Evolutionary conservation across 345 rosid species (phyloP), one percentile per base, ranked within the genome.

Genomic region (Ceriops tagal): DNA sequence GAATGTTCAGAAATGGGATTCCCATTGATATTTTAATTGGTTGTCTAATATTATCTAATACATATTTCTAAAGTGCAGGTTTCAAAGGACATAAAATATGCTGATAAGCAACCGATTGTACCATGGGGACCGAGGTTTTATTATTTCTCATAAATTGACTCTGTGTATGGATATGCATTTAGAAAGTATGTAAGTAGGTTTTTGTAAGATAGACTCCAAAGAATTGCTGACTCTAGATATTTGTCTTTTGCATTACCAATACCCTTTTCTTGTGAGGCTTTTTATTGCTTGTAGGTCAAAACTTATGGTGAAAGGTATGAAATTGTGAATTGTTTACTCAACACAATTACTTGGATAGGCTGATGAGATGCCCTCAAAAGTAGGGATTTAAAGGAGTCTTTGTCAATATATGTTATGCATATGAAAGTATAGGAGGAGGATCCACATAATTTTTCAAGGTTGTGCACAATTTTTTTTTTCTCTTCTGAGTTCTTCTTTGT

Each of bases 51-150:
- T 64, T 71, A 55, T 18, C 27, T 46, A 43, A 26, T 15, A 58
- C 63, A 58, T 75, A 63, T 64, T 69, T 66, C 4, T 67, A 1
- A 61, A 73, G 53, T 80, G 70, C 84, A 96, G 99, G 99, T 96
- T 67, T 84, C 99, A 8, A 90, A 96, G 87, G 99, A 96, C 76
- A 83, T 92, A 77, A 96, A 87, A 77, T 96, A 85, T 81, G 99
- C 98, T 73, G 99, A 96, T 82, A 96, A 90, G 81, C 92, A 85
- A 87, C 97, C 99, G 3, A 71, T 92, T 67, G 83, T 96, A 65
- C 93, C 99, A 39, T 96, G 99, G 98, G 99, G 97, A 53, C 99
- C 98, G 20, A 96, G 99, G 99, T 96, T 64, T 67, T 67, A 24
- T 68, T 35, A 35, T 43, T 62, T 57, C 60, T 68, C 64, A 28